phyloP scores from a whole-genome alignment of 768 basidiomycete genomes.

The Floccularia luteovirens region DNA sequence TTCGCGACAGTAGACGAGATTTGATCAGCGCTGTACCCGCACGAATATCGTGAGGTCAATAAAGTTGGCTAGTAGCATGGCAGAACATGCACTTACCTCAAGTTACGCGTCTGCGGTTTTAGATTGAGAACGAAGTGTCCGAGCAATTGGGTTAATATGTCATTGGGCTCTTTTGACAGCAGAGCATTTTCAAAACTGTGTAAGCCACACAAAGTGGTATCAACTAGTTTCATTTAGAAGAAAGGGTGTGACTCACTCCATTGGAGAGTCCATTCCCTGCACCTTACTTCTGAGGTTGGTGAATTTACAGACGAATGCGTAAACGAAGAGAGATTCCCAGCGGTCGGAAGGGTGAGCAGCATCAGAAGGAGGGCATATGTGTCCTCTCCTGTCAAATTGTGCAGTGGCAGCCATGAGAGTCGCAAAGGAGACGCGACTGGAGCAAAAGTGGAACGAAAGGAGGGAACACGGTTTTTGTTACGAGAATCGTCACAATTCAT shows the following conservation, averaged over 20 bases:
- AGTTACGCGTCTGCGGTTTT: constrained; percentile 83
- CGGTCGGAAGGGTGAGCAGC: constrained; percentile 73
- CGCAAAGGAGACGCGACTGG: constrained; percentile 26
- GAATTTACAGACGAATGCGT: constrained; percentile 80
- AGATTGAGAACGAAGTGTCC: constrained; percentile 75
- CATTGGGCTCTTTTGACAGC: constrained; percentile 62
- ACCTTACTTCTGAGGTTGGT: constrained; percentile 67
- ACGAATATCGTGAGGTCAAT: constrained; percentile 23
- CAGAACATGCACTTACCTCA: constrained; percentile 55
- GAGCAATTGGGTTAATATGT: constrained; percentile 66
- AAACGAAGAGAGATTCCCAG: constrained; percentile 85
- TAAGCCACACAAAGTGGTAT: constrained; percentile 23
- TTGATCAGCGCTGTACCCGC: constrained; percentile 59
- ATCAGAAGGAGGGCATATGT: constrained; percentile 50
- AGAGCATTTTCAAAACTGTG: constrained; percentile 75
- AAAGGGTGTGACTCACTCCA: constrained; percentile 59
- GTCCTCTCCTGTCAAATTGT: constrained; percentile 27
- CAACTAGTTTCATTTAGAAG: no score
- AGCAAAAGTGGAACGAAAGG: constrained; percentile 16
- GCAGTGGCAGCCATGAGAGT: constrained; percentile 25
- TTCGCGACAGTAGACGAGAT: constrained; percentile 69
- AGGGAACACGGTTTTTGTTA: not conserved
- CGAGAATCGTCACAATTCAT: constrained; percentile 9
- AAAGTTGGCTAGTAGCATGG: constrained; percentile 17
- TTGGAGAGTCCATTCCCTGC: constrained; percentile 71